A percentile compares a stretch with the other conserved stretches of the same genome.
These are phyloP conservation scores for Xerocomellus intermedius DNA, from an alignment of 768 basidiomycete species.

Conservation along the genomic window DNA sequence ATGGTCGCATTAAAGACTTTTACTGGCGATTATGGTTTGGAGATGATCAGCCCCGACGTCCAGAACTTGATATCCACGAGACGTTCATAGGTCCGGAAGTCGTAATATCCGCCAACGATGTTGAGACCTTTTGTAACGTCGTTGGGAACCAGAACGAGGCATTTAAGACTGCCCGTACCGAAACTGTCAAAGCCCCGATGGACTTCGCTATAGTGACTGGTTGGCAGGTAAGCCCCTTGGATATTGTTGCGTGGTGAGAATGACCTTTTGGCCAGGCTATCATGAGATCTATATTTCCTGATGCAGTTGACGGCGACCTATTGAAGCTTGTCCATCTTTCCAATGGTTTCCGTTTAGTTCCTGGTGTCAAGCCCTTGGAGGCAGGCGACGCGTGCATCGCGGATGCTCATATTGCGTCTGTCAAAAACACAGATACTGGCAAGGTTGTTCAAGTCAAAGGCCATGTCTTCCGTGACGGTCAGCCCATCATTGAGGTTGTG, in stretches of 20 bases:
- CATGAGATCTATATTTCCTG: conserved; percentile 97
- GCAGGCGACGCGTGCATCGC: conserved; percentile 90
- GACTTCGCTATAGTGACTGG: conserved; percentile 98
- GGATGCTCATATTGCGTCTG: conserved; percentile 84
- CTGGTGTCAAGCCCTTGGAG: conserved; percentile 70
- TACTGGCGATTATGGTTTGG: conserved; percentile 99
- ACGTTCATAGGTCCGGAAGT: conserved; percentile 88
- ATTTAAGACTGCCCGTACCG: conserved; percentile 77
- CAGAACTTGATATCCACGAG: conserved; percentile 75
- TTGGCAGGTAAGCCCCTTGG: conserved; percentile 76
- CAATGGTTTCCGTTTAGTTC: conserved; percentile 90
- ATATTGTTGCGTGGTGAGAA: background rate
- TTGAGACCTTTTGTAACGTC: conserved; percentile 90
- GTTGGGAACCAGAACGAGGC: conserved; percentile 91
- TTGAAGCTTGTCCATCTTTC: conserved; percentile 96
- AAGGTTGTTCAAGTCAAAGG: conserved; percentile 93
- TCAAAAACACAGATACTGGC: conserved; percentile 86
- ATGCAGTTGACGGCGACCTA: conserved; percentile 87
- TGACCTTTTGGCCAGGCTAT: conserved; percentile 65
- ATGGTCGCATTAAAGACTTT: conserved; percentile 90
- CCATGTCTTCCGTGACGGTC: conserved; percentile 69
- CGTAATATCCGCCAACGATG: conserved; percentile 66
- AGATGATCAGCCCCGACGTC: conserved; percentile 71
- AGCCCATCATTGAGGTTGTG: conserved; percentile 87
- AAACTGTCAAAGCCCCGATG: conserved; percentile 84